Percentiles rank a stretch among this genome's conserved stretches.
Evolutionary conservation across 441 rosid genomes (phyloP).

Genomic region (Hypseocharis bilobata): DNA sequence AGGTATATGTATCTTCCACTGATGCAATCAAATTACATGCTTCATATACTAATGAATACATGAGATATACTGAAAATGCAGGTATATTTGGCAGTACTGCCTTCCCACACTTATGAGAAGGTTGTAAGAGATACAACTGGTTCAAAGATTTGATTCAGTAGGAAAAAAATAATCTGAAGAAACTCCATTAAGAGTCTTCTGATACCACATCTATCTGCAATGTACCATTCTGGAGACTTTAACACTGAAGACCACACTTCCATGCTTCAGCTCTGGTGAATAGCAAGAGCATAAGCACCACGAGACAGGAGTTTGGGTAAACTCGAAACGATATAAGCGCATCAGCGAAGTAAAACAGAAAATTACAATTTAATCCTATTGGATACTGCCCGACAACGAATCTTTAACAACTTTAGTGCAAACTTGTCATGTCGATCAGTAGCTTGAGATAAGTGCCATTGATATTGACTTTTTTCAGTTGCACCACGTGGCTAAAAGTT

Average conservation of each 20-base stretch:
- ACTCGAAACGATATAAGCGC: not conserved
- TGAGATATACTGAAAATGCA: no score
- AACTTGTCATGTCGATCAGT: no score
- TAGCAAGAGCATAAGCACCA: not conserved
- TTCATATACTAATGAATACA: no score
- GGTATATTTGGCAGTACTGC: no score
- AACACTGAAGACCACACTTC: not conserved
- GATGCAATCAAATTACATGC: no score
- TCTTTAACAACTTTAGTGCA: not conserved
- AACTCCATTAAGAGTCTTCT: not conserved
- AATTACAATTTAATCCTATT: not conserved
- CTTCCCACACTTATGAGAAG: no score
- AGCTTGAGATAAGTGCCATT: not conserved
- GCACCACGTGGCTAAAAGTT: not conserved
- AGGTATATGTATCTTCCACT: no score
- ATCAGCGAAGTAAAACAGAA: not conserved
- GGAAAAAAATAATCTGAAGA: no score
- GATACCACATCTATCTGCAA: not conserved
- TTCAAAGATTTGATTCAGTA: no score
- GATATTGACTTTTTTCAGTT: not conserved
- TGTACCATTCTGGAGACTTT: not conserved
- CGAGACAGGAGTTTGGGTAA: not conserved
- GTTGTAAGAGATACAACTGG: no score
- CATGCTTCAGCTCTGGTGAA: not conserved
- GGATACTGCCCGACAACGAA: not conserved